phyloP scores from a whole-genome alignment of 768 basidiomycete genomes.

The Leccinum ochraceum region DNA sequence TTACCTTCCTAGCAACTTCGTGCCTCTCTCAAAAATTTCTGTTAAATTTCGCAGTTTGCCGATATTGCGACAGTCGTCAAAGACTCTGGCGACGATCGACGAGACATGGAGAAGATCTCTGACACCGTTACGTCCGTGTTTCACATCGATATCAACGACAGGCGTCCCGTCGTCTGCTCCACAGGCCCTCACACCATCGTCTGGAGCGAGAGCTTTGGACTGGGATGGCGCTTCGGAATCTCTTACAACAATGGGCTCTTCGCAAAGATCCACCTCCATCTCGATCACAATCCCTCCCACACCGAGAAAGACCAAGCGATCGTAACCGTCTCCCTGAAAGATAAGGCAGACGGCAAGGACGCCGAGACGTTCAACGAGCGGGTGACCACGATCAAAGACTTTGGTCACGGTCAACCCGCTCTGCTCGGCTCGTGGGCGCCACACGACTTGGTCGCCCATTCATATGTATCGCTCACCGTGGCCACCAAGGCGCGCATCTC shows the following conservation, averaged over 20 bases:
- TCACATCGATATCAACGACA: constrained; percentile 25
- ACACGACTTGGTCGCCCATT: constrained; percentile 10
- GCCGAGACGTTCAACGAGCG: constrained; percentile 13
- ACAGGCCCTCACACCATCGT: constrained; percentile 4
- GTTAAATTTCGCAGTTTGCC: not conserved
- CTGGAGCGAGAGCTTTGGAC: constrained; percentile 30
- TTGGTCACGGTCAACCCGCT: constrained; percentile 28
- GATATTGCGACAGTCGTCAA: not conserved
- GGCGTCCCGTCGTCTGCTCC: constrained; percentile 18
- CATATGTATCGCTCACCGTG: constrained; percentile 26
- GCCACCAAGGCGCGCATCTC: constrained; percentile 19
- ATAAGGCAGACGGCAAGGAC: not conserved
- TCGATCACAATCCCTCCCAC: constrained; percentile 29
- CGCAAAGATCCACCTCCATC: constrained; percentile 24
- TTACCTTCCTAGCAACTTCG: not conserved
- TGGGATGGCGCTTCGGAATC: constrained; percentile 32
- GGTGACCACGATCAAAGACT: constrained; percentile 21
- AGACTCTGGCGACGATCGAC: not conserved
- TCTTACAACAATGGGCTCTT: constrained; percentile 26
- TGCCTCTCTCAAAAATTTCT: not conserved
- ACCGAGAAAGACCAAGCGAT: constrained; percentile 22
- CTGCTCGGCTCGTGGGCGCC: constrained; percentile 27
- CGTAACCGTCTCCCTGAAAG: constrained; percentile 15
- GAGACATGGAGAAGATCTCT: constrained; percentile 25
- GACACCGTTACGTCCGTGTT: constrained; percentile 28